Base-by-base conservation (phyloP, 352 stramenopile species). In the Phytophthora quininea region DNA sequence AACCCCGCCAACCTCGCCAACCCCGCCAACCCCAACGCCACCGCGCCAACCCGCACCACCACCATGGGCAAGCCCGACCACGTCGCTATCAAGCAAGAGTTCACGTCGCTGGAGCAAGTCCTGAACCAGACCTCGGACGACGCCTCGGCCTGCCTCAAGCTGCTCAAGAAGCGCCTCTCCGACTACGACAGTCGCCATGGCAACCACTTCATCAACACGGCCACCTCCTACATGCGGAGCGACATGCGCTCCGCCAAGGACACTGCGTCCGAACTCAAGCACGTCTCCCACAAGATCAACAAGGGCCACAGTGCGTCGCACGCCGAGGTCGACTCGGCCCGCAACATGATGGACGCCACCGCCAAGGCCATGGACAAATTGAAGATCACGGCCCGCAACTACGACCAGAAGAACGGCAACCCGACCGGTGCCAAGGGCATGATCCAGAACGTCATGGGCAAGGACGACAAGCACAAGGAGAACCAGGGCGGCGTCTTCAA, bases 171-270 rank as follows among this genome's bases (percentile, higher is more conserved):
- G 9, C 6, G 19, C 14, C 14, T 49, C 4, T 49, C 43, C 43
- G 43, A 49, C 14, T 49, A 49, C 43, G 43, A 49, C 43, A 49
- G 43, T 8, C 43, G 43, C 11, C 43, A 49, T n/a, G 15, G 43
- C 43, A 49, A 49, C 43, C 43, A 49, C 43, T 49, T 49, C 43
- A 27, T 24, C 43, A 49, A 49, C 43, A 49, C 43, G 43, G 43
- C 43, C 43, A 49, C 24, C 3, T 49, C 43, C 14, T 49, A 29
- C 43, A 29, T 49, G 43, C 43, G 43, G 43, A 49, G 43, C 14
- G 43, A 49, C 15, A 49, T 49, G 11, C 43, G 43, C 43, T 29
- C 43, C 3, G 43, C 43, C 43, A 49, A 49, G 43, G 43, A 49
- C 43, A 49, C 43, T 27, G 43, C 43, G 14, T 49, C 43, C 43